Conservation (phyloP, 2,329 filamentous ascomycete species). For the Zymoseptoria passerinii region DNA sequence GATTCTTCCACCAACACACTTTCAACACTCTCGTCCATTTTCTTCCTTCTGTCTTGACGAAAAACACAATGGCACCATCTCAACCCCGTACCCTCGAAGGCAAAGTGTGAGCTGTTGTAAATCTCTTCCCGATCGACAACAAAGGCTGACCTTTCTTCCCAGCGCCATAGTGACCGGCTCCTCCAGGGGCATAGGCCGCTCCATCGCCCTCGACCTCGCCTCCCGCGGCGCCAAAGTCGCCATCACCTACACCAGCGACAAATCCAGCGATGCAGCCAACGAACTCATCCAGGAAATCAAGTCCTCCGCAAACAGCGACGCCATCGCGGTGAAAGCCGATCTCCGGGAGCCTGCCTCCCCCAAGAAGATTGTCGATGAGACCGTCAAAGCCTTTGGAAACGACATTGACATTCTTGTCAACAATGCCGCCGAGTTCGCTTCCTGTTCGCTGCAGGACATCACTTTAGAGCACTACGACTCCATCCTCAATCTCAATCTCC, state of each 20-base stretch:
- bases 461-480: slow-evolving; percentile 44
- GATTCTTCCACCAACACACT: not conserved
- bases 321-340: slow-evolving; percentile 35
- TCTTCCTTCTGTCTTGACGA: no score
- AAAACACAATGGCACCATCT: slow-evolving; percentile 6
- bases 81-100: slow-evolving; percentile 17
- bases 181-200: slow-evolving; percentile 44
- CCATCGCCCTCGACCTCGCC: slow-evolving; percentile 42
- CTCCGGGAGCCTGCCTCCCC: slow-evolving; percentile 30
- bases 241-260: slow-evolving; percentile 37
- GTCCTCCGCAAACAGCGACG: slow-evolving; percentile 29
- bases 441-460: slow-evolving; percentile 26
- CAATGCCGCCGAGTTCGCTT: slow-evolving; percentile 27
- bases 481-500: slow-evolving; percentile 52
- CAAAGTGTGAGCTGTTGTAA: slow-evolving; percentile 14
- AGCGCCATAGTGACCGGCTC: slow-evolving; percentile 44
- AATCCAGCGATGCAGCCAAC: slow-evolving; percentile 29
- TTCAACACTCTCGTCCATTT: not conserved
- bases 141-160: slow-evolving; percentile 25
- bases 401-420: slow-evolving; percentile 39
- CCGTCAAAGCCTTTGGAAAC: slow-evolving; percentile 31
- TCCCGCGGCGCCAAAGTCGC: slow-evolving; percentile 40
- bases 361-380: slow-evolving; percentile 32
- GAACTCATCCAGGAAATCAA: slow-evolving; percentile 31
- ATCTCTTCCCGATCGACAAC: not conserved